These are phyloP conservation scores for Microsporum ferrugineum DNA, from an alignment of 2,329 filamentous ascomycete species.

Conservation along the genomic window DNA sequence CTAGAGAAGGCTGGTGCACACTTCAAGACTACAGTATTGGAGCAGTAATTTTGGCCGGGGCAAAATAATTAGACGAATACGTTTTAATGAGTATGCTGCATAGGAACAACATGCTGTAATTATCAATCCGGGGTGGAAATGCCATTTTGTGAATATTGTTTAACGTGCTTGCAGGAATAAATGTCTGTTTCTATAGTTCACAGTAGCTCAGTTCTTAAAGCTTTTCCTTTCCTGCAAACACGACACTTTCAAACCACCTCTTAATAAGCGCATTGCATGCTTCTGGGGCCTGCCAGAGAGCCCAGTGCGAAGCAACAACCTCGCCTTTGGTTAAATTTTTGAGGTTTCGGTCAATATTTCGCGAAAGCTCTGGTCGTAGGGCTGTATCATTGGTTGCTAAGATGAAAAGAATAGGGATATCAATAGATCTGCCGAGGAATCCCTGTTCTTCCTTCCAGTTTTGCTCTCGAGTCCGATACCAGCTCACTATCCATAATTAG, in stretches of 20 bases:
- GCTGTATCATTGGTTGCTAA: slow-evolving; percentile 59
- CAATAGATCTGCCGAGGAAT: slow-evolving; percentile 35
- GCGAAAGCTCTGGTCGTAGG: slow-evolving; percentile 59
- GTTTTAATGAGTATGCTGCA: not conserved
- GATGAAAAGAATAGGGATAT: slow-evolving; percentile 62
- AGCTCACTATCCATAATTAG: slow-evolving; percentile 48
- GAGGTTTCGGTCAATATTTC: slow-evolving; percentile 58
- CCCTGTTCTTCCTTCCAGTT: slow-evolving; percentile 65
- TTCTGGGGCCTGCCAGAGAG: slow-evolving; percentile 58
- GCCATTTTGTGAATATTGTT: too few species aligned
- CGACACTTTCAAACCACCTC: slow-evolving; percentile 54
- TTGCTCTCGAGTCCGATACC: slow-evolving; percentile 65
- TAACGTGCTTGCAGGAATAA: not conserved
- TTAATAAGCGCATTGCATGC: slow-evolving; percentile 59
- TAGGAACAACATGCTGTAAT: not conserved
- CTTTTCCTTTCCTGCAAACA: slow-evolving; percentile 36
- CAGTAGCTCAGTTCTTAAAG: slow-evolving; percentile 4
- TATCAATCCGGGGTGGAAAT: not conserved
- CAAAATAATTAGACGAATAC: not conserved
- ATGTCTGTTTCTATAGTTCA: not conserved
- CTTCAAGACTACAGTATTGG: slow-evolving; percentile 30
- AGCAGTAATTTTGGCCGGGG: slow-evolving; percentile 10
- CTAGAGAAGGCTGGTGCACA: slow-evolving; percentile 34
- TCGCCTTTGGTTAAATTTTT: slow-evolving; percentile 53
- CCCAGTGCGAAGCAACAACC: slow-evolving; percentile 71